Evolutionary conservation across 495 filamentous ascomycete genomes (phyloP).

Genomic region (Acidiella bohemica): DNA sequence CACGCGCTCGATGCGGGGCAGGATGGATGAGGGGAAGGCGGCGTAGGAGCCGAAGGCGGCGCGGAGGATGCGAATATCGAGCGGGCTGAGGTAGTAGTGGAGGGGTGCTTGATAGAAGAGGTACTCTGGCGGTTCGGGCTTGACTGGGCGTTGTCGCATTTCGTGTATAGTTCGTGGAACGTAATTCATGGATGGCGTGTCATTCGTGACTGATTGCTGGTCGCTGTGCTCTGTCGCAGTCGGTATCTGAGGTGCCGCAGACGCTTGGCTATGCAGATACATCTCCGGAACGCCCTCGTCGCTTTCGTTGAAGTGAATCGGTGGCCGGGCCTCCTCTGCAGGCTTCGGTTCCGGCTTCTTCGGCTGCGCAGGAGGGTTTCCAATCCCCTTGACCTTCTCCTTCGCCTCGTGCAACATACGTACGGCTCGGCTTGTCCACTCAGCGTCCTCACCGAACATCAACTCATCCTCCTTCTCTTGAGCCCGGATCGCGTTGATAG

Average conservation of each 20-base stretch:
- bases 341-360: slow-evolving; percentile 31
- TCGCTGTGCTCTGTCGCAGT: background rate
- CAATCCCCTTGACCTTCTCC: slow-evolving; percentile 57
- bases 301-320: slow-evolving; percentile 35
- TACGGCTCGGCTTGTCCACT: slow-evolving; percentile 80
- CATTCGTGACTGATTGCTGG: background rate
- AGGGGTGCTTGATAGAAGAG: slow-evolving; percentile 85
- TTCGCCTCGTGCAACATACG: slow-evolving; percentile 55
- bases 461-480: slow-evolving; percentile 84
- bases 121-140: slow-evolving; percentile 38
- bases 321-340: slow-evolving; percentile 33
- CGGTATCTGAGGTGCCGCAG: background rate
- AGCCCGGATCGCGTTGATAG: slow-evolving; percentile 56
- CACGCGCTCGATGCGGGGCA: slow-evolving; percentile 83
- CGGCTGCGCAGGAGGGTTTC: slow-evolving; percentile 49
- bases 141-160: slow-evolving; percentile 29
- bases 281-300: slow-evolving; percentile 39
- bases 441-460: slow-evolving; percentile 76
- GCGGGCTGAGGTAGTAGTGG: slow-evolving; percentile 83
- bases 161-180: slow-evolving; percentile 26
- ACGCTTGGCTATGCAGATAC: slow-evolving; percentile 30
- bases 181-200: slow-evolving; percentile 15
- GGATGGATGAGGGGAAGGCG: slow-evolving; percentile 73
- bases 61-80: slow-evolving; percentile 92
- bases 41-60: slow-evolving; percentile 75